Conservation (phyloP, 805 yeast genomes). For the Barnettozyma californica region DNA sequence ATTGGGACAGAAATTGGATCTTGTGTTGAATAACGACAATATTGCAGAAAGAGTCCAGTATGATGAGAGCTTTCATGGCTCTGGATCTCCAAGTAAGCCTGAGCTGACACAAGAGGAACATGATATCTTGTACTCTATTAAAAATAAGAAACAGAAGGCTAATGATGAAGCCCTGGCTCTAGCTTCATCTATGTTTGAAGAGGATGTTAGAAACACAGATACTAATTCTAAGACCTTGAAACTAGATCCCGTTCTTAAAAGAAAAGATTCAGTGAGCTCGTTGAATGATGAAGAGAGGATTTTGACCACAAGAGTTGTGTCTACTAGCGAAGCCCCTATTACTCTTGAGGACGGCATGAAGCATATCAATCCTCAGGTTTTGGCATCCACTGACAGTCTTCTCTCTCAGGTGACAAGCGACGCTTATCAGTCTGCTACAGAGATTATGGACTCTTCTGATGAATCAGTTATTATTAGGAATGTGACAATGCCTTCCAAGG, state of each 20-base stretch:
- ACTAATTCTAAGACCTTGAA: constrained; percentile 17
- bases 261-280: constrained; percentile 23
- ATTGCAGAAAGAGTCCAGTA: constrained; percentile 20
- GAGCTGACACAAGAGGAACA: constrained; percentile 21
- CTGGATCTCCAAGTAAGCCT: constrained; percentile 21
- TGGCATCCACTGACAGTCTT: constrained; percentile 10
- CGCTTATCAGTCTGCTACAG: constrained; percentile 22
- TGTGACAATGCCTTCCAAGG: constrained; percentile 1
- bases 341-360: constrained; percentile 17
- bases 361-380: constrained; percentile 4
- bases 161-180: constrained; percentile 26
- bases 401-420: constrained; percentile 17
- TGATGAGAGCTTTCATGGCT: constrained; percentile 21
- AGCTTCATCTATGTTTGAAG: constrained; percentile 29
- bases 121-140: constrained; percentile 21
- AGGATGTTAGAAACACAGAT: constrained; percentile 29
- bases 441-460: constrained; percentile 12
- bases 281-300: constrained; percentile 23
- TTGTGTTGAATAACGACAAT: constrained; percentile 30
- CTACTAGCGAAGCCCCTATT: constrained; percentile 12
- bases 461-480: not conserved
- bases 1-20: constrained; percentile 41
- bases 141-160: constrained; percentile 16
- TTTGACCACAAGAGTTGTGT: constrained; percentile 12
- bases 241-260: constrained; percentile 23